Percentiles rank a stretch among this genome's conserved stretches.
These are phyloP conservation scores for Vanderwaltozyma verrucispora DNA, from an alignment of 805 yeast species.

Conservation along the genomic window DNA sequence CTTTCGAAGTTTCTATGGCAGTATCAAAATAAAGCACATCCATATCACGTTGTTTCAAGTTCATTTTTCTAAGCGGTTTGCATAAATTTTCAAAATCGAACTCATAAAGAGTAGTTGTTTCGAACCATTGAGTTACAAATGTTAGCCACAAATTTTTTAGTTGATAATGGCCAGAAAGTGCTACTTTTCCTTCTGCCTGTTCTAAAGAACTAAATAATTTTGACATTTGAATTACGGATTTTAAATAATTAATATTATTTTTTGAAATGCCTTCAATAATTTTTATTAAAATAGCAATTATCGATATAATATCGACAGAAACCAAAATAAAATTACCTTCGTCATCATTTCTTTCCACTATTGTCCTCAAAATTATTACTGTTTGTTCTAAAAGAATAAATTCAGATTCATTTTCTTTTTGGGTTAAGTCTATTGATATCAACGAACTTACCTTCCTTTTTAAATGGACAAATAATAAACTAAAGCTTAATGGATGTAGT, in stretches of 20 bases:
- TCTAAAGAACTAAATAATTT: slow-evolving; percentile 20
- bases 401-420: slow-evolving; percentile 13
- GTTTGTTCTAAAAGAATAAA: slow-evolving; percentile 37
- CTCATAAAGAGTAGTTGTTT: slow-evolving; percentile 35
- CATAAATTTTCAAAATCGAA: slow-evolving; percentile 20
- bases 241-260: slow-evolving; percentile 12
- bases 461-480: slow-evolving; percentile 36
- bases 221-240: slow-evolving; percentile 20
- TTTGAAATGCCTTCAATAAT: slow-evolving; percentile 12
- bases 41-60: slow-evolving; percentile 29
- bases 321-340: slow-evolving; percentile 15
- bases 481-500: slow-evolving; percentile 44
- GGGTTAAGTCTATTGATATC: slow-evolving; percentile 7
- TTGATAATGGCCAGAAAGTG: slow-evolving; percentile 34
- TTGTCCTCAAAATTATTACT: slow-evolving; percentile 33
- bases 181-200: slow-evolving; percentile 13
- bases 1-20: slow-evolving; percentile 48
- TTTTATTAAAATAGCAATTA: slow-evolving; percentile 23
- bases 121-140: slow-evolving; percentile 41
- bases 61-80: slow-evolving; percentile 24
- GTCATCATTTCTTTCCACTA: slow-evolving; percentile 21
- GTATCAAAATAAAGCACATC: slow-evolving; percentile 43
- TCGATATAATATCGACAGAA: slow-evolving; percentile 23
- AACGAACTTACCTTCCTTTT: slow-evolving; percentile 27
- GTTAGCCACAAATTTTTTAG: slow-evolving; percentile 39